Evolutionary conservation across 2,329 filamentous ascomycete genomes (phyloP), one percentile per base, ranked within the genome.

Genomic region (Hirsutella thompsonii): DNA sequence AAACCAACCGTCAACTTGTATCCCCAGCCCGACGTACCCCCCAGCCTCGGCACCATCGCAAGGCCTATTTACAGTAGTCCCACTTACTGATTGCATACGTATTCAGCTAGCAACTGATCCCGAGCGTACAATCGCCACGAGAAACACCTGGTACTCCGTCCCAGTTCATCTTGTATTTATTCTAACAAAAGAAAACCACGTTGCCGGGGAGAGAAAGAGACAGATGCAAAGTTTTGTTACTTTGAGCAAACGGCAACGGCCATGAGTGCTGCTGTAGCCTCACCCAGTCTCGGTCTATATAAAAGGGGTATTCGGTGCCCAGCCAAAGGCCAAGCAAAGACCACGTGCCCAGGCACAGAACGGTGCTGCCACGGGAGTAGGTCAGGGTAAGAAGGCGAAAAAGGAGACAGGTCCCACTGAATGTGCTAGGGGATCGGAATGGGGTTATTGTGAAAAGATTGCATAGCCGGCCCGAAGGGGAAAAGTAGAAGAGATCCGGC

Each of bases 211-310:
- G 11, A 26, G 6, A 26, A 26, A 26, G 23, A 26, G 23, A n/a
- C 23, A 26, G 6, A 11, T 11, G 23, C 6, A 11, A 26, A 11
- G 6, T 43, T 16, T 43, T 47, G 51, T 41, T 47, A 56, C 52
- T 51, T 56, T 51, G 53, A 53, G 53, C 50, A 52, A 42, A 47
- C 51, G 44, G 46, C 44, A 45, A 49, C 49, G 23, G 19, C 33
- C 9, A 8, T 13, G 20, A 20, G 49, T 49, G 53, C 39, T 36
- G 20, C 38, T 32, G 38, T 46, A 42, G 41, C 38, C 48, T 53
- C 49, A 54, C 53, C 51, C 53, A 55, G 53, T 32, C 48, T 53
- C 51, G 53, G 53, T 61, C 58, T 61, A 61, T 60, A 55, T 40
- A 36, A 41, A 45, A 50, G 55, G 58, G 57, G 20, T 61, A 60